Percentiles rank a stretch among this genome's conserved stretches.
These are phyloP conservation scores for Beauveria sp. DNA, from an alignment of 2,329 filamentous ascomycete genomes.

Conservation along the genomic window DNA sequence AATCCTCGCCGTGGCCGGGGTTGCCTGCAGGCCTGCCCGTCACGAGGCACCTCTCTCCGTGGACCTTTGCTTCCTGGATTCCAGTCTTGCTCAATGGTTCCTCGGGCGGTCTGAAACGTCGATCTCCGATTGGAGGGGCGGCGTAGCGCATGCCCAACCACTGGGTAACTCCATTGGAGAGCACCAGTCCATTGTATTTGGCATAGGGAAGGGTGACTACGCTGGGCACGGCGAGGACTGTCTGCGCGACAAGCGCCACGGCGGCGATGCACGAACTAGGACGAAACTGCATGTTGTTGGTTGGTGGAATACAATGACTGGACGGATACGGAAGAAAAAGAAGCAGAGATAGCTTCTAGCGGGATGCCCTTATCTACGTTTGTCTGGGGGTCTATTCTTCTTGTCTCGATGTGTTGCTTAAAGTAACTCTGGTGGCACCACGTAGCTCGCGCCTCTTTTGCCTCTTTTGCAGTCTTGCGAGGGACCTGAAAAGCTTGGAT, in stretches of 20 bases:
- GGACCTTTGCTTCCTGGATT: conserved; percentile 44
- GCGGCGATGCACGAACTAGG: background rate
- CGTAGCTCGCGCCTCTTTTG: background rate
- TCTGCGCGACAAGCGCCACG: background rate
- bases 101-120: conserved; percentile 61
- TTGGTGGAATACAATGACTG: no score
- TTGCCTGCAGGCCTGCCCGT: conserved; percentile 21
- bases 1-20: conserved; percentile 49
- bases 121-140: conserved; percentile 54
- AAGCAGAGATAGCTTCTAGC: background rate
- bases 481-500: background rate
- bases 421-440: background rate
- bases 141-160: conserved; percentile 74
- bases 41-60: conserved; percentile 22
- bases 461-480: background rate
- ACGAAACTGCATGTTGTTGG: background rate
- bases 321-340: background rate
- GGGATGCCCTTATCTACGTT: no score
- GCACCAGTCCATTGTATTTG: conserved; percentile 51
- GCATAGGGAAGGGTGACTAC: conserved; percentile 40
- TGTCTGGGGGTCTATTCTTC: background rate
- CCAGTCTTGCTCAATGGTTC: conserved; percentile 45
- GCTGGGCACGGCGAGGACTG: background rate
- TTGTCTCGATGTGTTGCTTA: background rate
- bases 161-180: conserved; percentile 52